Percentiles rank a stretch among this genome's conserved stretches.
Conservation (phyloP, 208 protist genomes). For the Spongospora subterranea region DNA sequence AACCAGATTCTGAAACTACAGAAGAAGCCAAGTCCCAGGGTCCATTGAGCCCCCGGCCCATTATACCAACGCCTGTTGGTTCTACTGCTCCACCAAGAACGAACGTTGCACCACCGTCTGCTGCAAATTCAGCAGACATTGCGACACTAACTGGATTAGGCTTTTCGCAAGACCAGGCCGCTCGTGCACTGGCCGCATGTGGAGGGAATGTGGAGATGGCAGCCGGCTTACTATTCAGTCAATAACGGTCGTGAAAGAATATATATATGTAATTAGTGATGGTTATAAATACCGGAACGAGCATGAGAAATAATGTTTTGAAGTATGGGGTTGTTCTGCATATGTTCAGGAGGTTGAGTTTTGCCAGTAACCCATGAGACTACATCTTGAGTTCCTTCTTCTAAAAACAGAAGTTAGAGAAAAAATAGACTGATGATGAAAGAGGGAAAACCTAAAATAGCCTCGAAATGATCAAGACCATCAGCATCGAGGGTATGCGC, state of each 20-base stretch:
- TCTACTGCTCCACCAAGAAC: background rate
- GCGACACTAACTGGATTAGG: conserved; percentile 11
- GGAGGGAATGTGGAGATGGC: conserved; percentile 26
- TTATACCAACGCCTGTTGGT: background rate
- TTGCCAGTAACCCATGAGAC: conserved; percentile 11
- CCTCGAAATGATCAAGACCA: background rate
- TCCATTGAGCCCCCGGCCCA: background rate
- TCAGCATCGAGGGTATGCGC: background rate
- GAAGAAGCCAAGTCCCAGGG: background rate
- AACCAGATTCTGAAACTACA: background rate
- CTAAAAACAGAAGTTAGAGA: background rate
- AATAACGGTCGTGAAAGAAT: background rate
- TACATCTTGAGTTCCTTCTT: background rate
- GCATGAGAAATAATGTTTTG: background rate
- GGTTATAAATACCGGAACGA: background rate
- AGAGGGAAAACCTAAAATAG: background rate
- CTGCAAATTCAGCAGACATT: conserved; percentile 11
- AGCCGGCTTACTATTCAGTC: background rate
- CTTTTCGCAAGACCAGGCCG: background rate
- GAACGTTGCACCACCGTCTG: background rate
- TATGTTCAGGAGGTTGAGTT: background rate
- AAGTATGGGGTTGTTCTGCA: background rate
- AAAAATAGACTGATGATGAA: background rate
- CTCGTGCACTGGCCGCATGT: background rate
- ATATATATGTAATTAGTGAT: background rate